Base-by-base conservation (phyloP, 192 early-diverging fungal genomes). In the Entomortierella beljakovae region DNA sequence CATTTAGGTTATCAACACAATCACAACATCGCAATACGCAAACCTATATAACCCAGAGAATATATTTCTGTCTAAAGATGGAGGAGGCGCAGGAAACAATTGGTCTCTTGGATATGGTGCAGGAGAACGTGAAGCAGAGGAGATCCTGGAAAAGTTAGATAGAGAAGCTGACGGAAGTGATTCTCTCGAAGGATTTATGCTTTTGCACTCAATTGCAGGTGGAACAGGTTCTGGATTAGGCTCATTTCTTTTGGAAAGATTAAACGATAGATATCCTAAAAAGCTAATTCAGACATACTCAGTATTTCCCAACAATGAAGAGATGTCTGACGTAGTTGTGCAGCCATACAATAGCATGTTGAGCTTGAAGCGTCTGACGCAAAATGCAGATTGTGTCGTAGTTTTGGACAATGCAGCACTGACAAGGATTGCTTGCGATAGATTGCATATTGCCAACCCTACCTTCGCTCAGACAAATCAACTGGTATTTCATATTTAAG, bases 11-110 rank as follows among this genome's bases (percentile, higher is more conserved):
- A 95, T 99, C 72, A 93, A 94, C 72, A 96, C 91, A 61, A 97
- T 99, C 61, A 87, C 94, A 32, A 72, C 89, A 11, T 95, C 94
- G 6, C 85, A 90, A 6, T 98, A 94, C 80, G 93, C 93, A 50
- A 96, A 97, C 70, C 86, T 99, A 10, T 98, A 95, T 84, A 99
- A 99, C 73, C 97, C 96, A 7, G 97, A 99, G 85, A 99, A 99
- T 80, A 95, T 99, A 33, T 95, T 92, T 70, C 70, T 93, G 38
- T 95, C 96, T 35, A 90, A 92, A 53, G 96, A 98, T 60, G 97
- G 97, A 20, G 96, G 97, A 22, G 97, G 97, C 49, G 97, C 97
- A 4, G 97, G 97, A 7, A 99, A 99, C 82, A 99, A 95, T 80
- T 99, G 97, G 97, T 94, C 94, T 13, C 86, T 88, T 52, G 97